Evolutionary conservation across 1,139 yeast genomes (phyloP).

Genomic region (Yamadazyma membranifaciens): DNA sequence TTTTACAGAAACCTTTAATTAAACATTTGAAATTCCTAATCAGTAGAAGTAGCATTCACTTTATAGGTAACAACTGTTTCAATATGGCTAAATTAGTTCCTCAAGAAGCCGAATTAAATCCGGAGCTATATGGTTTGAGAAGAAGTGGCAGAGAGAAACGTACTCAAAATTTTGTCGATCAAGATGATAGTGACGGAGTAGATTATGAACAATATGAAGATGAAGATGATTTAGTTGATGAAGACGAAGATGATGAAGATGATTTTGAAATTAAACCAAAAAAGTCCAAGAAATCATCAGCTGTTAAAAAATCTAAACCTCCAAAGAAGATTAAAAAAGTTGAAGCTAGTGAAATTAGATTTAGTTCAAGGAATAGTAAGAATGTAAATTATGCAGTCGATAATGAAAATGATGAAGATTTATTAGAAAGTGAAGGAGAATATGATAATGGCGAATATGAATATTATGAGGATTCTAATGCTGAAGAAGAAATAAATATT

Average conservation of each 20-base stretch:
- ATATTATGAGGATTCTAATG: constrained; percentile 40
- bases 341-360: constrained; percentile 51
- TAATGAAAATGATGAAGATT: constrained; percentile 62
- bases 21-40: too few species aligned
- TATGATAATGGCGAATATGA: constrained; percentile 30
- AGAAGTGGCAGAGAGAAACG: constrained; percentile 75
- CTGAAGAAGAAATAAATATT: constrained; percentile 43
- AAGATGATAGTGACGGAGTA: constrained; percentile 35
- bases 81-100: constrained; percentile 14
- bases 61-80: not conserved
- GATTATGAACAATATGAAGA: constrained; percentile 13
- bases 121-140: constrained; percentile 90
- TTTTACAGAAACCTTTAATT: not conserved
- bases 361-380: constrained; percentile 71
- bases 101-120: constrained; percentile 57
- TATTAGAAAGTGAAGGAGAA: constrained; percentile 56
- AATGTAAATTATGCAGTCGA: constrained; percentile 78
- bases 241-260: constrained; percentile 24
- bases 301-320: constrained; percentile 15
- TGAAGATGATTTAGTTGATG: constrained; percentile 15
- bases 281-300: constrained; percentile 9
- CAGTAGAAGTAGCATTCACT: too few species aligned
- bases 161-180: constrained; percentile 38
- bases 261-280: constrained; percentile 7
- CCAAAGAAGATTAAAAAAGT: constrained; percentile 11